Conservation (phyloP, 805 yeast genomes). For the Lipomyces chichibuensis region DNA sequence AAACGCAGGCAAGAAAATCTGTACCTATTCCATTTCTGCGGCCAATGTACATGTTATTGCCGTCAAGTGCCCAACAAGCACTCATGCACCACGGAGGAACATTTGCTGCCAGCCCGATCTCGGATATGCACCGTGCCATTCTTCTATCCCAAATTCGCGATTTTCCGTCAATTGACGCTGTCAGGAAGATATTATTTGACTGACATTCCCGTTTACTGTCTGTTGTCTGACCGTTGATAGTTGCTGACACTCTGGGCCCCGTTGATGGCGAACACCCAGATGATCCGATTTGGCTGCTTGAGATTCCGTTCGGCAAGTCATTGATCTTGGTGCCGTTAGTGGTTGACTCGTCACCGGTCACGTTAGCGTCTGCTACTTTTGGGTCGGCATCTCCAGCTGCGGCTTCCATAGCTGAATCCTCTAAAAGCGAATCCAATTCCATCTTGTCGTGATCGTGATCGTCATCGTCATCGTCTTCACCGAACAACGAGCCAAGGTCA, state of each 20-base stretch:
- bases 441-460: slow-evolving; percentile 1
- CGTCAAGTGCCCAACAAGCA: slow-evolving; percentile 84
- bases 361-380: neutral
- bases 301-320: slow-evolving; percentile 11
- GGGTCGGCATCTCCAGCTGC: neutral
- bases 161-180: slow-evolving; percentile 83
- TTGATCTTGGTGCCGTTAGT: slow-evolving; percentile 14
- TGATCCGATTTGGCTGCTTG: neutral
- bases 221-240: neutral
- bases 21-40: slow-evolving; percentile 69
- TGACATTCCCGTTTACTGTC: slow-evolving; percentile 13
- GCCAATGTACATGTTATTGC: slow-evolving; percentile 78
- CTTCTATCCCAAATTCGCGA: slow-evolving; percentile 83
- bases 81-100: slow-evolving; percentile 93
- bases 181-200: slow-evolving; percentile 60
- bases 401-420: neutral
- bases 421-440: neutral
- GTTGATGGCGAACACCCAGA: neutral
- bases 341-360: neutral
- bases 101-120: slow-evolving; percentile 58
- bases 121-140: slow-evolving; percentile 48
- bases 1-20: slow-evolving; percentile 65
- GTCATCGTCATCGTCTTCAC: slow-evolving; percentile 56
- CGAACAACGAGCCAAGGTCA: slow-evolving; percentile 58
- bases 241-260: neutral